Percentiles rank a stretch among this genome's conserved stretches.
Evolutionary conservation across 2,329 filamentous ascomycete species (phyloP).

Genomic region (Cytospora piceicola): DNA sequence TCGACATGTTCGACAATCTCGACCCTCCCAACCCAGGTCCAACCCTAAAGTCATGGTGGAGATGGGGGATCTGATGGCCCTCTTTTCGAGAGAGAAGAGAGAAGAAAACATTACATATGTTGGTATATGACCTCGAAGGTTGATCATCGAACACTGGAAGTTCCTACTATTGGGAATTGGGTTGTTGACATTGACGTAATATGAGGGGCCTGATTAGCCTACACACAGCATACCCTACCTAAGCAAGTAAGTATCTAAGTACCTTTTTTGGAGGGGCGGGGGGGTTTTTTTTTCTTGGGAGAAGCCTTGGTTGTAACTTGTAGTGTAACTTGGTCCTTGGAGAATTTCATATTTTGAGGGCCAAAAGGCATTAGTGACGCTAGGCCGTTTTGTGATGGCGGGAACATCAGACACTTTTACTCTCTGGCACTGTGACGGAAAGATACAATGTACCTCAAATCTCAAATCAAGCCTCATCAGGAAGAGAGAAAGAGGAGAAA

Average conservation of each 20-base stretch:
- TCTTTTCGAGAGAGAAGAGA: constrained; percentile 3
- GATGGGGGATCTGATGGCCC: background rate
- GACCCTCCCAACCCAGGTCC: background rate
- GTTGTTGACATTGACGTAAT: constrained; percentile 8
- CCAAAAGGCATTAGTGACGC: background rate
- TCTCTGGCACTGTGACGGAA: too few species aligned
- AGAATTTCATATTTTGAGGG: background rate
- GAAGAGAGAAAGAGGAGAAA: background rate
- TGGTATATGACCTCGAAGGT: background rate
- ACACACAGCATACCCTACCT: background rate
- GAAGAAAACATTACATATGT: constrained; percentile 1
- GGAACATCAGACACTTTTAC: background rate
- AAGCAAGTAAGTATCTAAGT: background rate
- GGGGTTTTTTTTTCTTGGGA: background rate
- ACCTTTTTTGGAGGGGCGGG: background rate
- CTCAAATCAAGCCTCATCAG: background rate
- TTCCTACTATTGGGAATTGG: background rate
- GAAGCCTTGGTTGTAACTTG: too few species aligned
- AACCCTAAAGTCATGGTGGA: background rate
- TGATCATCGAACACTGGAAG: background rate
- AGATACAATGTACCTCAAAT: constrained; percentile 1
- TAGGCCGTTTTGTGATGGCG: background rate
- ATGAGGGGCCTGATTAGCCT: background rate
- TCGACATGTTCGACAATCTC: background rate
- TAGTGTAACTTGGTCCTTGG: constrained; percentile 3